Evolutionary conservation across 768 basidiomycete genomes (phyloP), one percentile per base, ranked within the genome.

Genomic region (Xerocomus brunneocitrinus): DNA sequence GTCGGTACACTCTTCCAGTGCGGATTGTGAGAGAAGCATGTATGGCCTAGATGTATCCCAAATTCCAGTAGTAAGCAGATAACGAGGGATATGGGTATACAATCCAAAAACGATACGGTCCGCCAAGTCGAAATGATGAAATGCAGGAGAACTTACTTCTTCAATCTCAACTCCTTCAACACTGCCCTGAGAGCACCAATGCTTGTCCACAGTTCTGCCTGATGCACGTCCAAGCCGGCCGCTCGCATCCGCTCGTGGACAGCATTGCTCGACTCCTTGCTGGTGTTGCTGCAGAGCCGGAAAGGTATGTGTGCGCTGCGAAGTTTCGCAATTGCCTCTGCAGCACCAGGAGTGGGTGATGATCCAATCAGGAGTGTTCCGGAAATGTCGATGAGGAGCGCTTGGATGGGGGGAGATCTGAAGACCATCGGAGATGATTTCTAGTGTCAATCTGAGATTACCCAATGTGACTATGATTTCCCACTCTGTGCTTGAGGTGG

Each of bases 211-310:
- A 85, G 62, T 62, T 84, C 81, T 6, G 67, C 63, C 16, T 57
- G 61, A 2, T 41, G 59, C 2, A 81, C 64, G 12, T 76, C 72
- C 55, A 88, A 78, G 0, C 83, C 82, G 56, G 84, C 77, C 0
- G 62, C 58, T 0, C 58, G 49, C 58, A 89, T 70, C 22, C 74
- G 71, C 2, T 50, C 50, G n/a, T 78, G 57, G 6, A 87, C 64
- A 4, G 69, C 71, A 3, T 49, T 40, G 0, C 74, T 79, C 0
- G 82, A 81, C 57, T 87, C 84, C 55, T 86, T 84, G 63, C 83
- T 84, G 0, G 82, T 82, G 62, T 89, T 89, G 47, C 83, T 86
- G 63, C 87, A 87, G 53, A 79, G 71, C 27, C 79, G 72, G 67
- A 83, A 74, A 8, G 78, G 75, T 8, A 79, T 58, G 3, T 55